Evolutionary conservation across 148 eudicot species (phyloP).

Genomic region (Vaccinium corymbosum): DNA sequence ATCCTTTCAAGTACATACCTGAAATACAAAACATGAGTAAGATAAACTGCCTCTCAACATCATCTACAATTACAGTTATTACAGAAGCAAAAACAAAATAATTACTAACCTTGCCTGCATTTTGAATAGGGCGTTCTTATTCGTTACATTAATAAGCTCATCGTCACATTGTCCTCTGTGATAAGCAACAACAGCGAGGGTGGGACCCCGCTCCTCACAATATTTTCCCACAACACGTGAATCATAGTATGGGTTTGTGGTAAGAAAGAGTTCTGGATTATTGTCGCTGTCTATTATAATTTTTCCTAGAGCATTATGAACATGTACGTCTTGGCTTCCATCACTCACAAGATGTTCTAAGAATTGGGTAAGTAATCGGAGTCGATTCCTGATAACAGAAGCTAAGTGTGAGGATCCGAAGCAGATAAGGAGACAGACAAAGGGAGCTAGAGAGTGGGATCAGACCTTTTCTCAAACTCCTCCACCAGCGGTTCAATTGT

Average conservation of each 20-base stretch:
- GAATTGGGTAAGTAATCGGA: slow-evolving; percentile 85
- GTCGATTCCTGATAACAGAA: slow-evolving; percentile 62
- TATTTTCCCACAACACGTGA: slow-evolving; percentile 98
- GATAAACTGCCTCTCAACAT: not conserved
- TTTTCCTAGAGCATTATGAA: slow-evolving; percentile 93
- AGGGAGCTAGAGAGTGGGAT: not conserved
- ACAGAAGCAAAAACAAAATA: slow-evolving; percentile 5
- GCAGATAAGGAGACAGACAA: not conserved
- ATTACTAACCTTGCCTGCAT: slow-evolving; percentile 64
- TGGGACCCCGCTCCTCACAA: slow-evolving; percentile 97
- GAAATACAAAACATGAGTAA: not conserved
- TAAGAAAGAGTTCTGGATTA: slow-evolving; percentile 92
- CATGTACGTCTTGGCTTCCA: slow-evolving; percentile 95
- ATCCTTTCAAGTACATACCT: not conserved
- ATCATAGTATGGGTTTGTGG: slow-evolving; percentile 90
- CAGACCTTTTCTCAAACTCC: slow-evolving; percentile 87
- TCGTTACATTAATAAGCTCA: slow-evolving; percentile 85
- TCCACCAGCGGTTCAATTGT: slow-evolving; percentile 91
- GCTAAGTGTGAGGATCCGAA: slow-evolving; percentile 13
- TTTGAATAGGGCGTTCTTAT: slow-evolving; percentile 83
- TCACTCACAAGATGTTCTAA: slow-evolving; percentile 93
- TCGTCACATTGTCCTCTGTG: slow-evolving; percentile 96
- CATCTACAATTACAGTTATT: not conserved
- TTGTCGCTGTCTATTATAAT: slow-evolving; percentile 87
- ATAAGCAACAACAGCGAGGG: slow-evolving; percentile 94